Evolutionary conservation across 257 asterid species (phyloP).

Genomic region (Pogostemon cablin): DNA sequence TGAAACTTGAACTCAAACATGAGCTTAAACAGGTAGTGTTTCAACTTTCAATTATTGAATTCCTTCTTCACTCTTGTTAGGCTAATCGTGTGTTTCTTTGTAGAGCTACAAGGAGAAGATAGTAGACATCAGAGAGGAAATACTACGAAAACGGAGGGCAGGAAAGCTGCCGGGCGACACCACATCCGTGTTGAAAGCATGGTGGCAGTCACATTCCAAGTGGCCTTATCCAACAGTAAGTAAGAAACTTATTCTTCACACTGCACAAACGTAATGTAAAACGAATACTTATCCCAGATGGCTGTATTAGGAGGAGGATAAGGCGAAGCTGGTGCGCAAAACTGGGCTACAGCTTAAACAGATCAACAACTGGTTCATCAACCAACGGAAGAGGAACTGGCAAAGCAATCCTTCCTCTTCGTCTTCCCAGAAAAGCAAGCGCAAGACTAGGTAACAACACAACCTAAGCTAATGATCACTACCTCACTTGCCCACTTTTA

Average conservation of each 20-base stretch:
- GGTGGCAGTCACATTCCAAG: slow-evolving; percentile 92
- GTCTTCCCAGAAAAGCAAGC: slow-evolving; percentile 48
- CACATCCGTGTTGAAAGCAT: slow-evolving; percentile 68
- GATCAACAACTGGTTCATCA: slow-evolving; percentile 56
- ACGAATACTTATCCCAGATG: background rate
- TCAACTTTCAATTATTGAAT: no score
- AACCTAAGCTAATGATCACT: background rate
- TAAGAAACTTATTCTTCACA: background rate
- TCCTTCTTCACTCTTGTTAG: background rate
- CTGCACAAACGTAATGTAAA: background rate
- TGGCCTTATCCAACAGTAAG: slow-evolving; percentile 91
- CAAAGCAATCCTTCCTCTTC: slow-evolving; percentile 52
- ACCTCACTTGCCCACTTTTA: background rate
- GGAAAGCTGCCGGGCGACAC: slow-evolving; percentile 89
- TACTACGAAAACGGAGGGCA: slow-evolving; percentile 71
- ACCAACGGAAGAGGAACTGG: slow-evolving; percentile 60
- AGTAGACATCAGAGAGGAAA: slow-evolving; percentile 63
- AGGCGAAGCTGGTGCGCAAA: slow-evolving; percentile 53
- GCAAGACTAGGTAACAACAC: slow-evolving; percentile 37
- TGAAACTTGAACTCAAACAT: slow-evolving; percentile 78
- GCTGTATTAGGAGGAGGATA: slow-evolving; percentile 49
- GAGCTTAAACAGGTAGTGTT: slow-evolving; percentile 81
- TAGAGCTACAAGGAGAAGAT: slow-evolving; percentile 70
- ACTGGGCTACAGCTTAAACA: slow-evolving; percentile 57
- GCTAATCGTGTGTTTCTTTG: background rate